Percentiles rank a stretch among this genome's conserved stretches.
Conservation (phyloP, 441 rosid genomes). For the Mallotus repandus region DNA sequence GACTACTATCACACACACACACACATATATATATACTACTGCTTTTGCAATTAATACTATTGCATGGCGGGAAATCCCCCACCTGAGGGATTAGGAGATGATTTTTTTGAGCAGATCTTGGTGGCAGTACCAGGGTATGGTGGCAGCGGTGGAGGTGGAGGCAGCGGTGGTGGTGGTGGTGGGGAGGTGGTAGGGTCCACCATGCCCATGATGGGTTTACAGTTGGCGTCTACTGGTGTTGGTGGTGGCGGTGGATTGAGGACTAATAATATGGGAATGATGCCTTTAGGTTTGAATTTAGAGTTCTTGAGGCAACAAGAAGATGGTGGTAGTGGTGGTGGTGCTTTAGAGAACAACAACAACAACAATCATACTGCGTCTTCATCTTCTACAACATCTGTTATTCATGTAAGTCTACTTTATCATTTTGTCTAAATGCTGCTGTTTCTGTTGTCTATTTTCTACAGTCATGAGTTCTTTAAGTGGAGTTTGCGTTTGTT, state of each 20-base stretch:
- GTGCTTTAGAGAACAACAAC: constrained; percentile 22
- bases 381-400: constrained; percentile 46
- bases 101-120: constrained; percentile 72
- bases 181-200: constrained; percentile 31
- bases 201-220: constrained; percentile 53
- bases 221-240: constrained; percentile 39
- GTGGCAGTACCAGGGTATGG: constrained; percentile 47
- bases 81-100: constrained; percentile 58
- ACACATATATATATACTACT: too few species aligned
- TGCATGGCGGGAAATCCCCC: constrained; percentile 51
- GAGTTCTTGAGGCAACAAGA: constrained; percentile 52
- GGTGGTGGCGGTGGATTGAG: constrained; percentile 27
- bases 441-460: background rate
- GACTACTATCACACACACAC: too few species aligned
- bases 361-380: constrained; percentile 34
- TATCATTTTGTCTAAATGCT: background rate
- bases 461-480: background rate
- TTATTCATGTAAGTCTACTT: constrained; percentile 40
- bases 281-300: constrained; percentile 67
- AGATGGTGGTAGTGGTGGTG: constrained; percentile 30
- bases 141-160: constrained; percentile 33
- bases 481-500: constrained; percentile 9
- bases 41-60: background rate
- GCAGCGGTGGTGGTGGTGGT: constrained; percentile 29
- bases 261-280: constrained; percentile 42